Conservation (phyloP, 345 rosid genomes). For the Lepidium africanum region DNA sequence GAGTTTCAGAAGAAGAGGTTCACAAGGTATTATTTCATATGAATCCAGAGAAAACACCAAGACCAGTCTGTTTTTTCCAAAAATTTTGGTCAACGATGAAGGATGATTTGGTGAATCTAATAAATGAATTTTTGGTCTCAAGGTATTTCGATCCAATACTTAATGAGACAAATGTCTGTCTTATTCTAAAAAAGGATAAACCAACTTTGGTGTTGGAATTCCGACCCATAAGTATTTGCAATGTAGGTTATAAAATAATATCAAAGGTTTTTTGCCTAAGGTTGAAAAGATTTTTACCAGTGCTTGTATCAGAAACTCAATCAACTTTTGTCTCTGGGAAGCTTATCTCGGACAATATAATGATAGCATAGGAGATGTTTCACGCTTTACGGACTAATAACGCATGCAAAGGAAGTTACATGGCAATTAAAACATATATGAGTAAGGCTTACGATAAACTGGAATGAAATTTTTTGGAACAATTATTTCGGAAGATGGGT, state of each 20-base stretch:
- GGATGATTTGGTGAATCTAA: fast-evolving
- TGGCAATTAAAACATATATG: background rate
- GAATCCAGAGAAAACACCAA: background rate
- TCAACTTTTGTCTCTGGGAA: background rate
- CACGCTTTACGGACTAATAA: background rate
- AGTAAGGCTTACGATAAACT: too few species aligned
- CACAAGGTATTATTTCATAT: background rate
- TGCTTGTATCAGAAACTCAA: background rate
- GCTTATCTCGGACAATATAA: background rate
- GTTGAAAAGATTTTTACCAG: background rate
- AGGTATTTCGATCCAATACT: background rate
- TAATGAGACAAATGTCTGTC: background rate
- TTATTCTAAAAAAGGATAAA: background rate
- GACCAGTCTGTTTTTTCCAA: background rate
- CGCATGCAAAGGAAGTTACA: background rate
- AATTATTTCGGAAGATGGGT: background rate
- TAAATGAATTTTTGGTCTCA: background rate
- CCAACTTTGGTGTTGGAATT: background rate
- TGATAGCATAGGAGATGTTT: background rate
- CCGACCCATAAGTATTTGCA: background rate
- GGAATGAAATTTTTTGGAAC: too few species aligned
- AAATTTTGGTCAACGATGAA: background rate
- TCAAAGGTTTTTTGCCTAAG: background rate
- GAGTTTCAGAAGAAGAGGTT: background rate
- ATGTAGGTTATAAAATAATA: background rate